Percentiles rank a stretch among this genome's conserved stretches.
Conservation (phyloP, 768 basidiomycete genomes). For the Hypholoma sublateritium region DNA sequence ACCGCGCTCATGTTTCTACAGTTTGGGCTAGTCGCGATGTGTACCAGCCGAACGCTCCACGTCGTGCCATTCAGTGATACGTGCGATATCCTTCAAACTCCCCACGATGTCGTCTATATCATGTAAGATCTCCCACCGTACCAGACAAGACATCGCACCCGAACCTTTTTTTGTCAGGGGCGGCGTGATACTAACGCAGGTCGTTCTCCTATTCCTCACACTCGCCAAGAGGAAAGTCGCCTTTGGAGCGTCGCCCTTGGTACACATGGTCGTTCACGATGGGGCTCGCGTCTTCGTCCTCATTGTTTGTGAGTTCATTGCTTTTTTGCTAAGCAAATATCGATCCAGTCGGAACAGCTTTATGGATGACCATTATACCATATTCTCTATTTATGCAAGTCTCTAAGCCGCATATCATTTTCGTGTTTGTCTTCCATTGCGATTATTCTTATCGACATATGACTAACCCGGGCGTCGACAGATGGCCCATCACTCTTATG, state of each 20-base stretch:
- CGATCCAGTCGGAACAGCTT: conserved; percentile 3
- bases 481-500: conserved; percentile 17
- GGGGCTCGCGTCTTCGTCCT: conserved; percentile 18
- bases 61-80: conserved; percentile 13
- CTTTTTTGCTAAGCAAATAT: not conserved
- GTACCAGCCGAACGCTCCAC: conserved; percentile 8
- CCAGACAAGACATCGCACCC: not conserved
- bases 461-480: not conserved
- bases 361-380: conserved; percentile 15
- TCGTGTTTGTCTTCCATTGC: conserved; percentile 11
- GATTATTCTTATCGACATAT: not conserved
- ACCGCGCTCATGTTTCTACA: conserved; percentile 10
- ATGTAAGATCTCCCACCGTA: conserved; percentile 7
- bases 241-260: conserved; percentile 13
- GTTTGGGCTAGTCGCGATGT: conserved; percentile 8
- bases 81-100: conserved; percentile 15
- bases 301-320: conserved; percentile 13
- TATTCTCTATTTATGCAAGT: conserved; percentile 15
- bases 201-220: conserved; percentile 12
- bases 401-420: conserved; percentile 17
- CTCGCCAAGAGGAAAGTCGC: conserved; percentile 17
- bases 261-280: conserved; percentile 16
- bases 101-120: conserved; percentile 14
- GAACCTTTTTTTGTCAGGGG: conserved; percentile 3
- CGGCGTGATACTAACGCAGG: conserved; percentile 12